Conservation (phyloP, 768 basidiomycete genomes). For the Lentinus tigrinus region DNA sequence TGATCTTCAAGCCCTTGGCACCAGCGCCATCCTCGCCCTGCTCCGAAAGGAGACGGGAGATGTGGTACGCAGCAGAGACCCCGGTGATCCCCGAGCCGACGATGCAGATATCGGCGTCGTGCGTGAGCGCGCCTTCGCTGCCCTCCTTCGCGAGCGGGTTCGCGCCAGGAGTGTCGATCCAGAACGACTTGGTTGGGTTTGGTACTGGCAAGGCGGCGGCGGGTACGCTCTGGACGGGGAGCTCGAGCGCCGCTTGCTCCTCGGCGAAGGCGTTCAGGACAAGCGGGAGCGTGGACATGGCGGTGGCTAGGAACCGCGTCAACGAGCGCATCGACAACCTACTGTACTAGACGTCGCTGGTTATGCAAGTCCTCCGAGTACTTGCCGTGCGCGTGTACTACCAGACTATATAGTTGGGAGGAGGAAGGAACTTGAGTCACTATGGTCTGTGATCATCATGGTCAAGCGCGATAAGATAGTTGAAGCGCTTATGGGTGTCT, state of each 20-base stretch:
- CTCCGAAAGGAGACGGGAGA: slow-evolving; percentile 38
- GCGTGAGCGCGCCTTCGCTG: slow-evolving; percentile 57
- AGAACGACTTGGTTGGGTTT: slow-evolving; percentile 72
- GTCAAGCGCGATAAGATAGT: no score
- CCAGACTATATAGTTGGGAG: no score
- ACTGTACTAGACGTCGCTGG: no score
- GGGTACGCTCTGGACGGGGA: slow-evolving; percentile 4
- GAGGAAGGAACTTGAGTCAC: no score
- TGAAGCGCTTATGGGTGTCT: no score
- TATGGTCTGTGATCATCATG: no score
- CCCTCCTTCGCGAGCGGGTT: slow-evolving; percentile 71
- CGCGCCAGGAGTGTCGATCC: slow-evolving; percentile 56
- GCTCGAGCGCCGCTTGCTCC: slow-evolving; percentile 17
- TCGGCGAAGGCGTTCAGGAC: slow-evolving; percentile 19
- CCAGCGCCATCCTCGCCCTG: slow-evolving; percentile 4
- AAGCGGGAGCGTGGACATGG: slow-evolving; percentile 18
- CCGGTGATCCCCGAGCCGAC: slow-evolving; percentile 83
- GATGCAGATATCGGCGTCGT: slow-evolving; percentile 69
- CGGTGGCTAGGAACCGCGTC: neutral
- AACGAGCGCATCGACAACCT: no score
- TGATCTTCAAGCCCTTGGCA: slow-evolving; percentile 44
- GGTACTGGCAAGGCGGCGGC: slow-evolving; percentile 46
- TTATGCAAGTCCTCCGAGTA: no score
- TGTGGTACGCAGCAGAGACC: slow-evolving; percentile 70
- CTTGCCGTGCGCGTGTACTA: no score